Evolutionary conservation across 257 asterid species (phyloP), one percentile per base, ranked within the genome.

Genomic region (Verbena officinalis): DNA sequence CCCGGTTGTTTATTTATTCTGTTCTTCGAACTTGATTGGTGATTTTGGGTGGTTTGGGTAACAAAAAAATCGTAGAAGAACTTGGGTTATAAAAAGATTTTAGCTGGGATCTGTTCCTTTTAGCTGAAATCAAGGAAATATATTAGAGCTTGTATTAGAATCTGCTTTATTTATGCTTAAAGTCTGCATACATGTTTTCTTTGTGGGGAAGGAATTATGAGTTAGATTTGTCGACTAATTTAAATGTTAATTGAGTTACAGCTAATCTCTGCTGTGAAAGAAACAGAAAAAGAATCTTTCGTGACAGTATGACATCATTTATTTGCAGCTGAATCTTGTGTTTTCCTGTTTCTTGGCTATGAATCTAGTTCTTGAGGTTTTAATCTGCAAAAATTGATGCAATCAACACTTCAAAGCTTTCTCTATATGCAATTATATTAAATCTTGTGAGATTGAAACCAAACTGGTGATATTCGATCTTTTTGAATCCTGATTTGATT

Each of bases 311-410:
- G 34, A 13, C n/a, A 43, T 71, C 20, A 49, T 46, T 64, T 30
- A 2, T 20, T 50, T 17, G 24, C 49, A 22, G 51, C 38, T 49
- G 43, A 42, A 50, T 64, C 9, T n/a, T 50, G 39, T 71, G 43
- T 23, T 52, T 49, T 58, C 5, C 31, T 20, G 61, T 64, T 71
- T 9, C 39, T n/a, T 55, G 50, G 49, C 54, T 54, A 55, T 21
- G 30, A 44, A 4, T 33, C 3, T n/a, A 17, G 14, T 43, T 14
- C 13, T 8, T 53, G 20, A 7, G 21, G 13, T 40, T 1, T 31
- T 42, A 7, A 9, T 20, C 33, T 17, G 49, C 54, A 17, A 5
- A 36, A 30, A 33, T 55, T 46, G 21, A 33, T 55, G 38, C 16
- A 24, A 38, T 23, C 21, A 23, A 31, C 36, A 50, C 66, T 40